Base-by-base conservation (phyloP, 805 yeast genomes). In the Saccharomycopsis selenospora region DNA sequence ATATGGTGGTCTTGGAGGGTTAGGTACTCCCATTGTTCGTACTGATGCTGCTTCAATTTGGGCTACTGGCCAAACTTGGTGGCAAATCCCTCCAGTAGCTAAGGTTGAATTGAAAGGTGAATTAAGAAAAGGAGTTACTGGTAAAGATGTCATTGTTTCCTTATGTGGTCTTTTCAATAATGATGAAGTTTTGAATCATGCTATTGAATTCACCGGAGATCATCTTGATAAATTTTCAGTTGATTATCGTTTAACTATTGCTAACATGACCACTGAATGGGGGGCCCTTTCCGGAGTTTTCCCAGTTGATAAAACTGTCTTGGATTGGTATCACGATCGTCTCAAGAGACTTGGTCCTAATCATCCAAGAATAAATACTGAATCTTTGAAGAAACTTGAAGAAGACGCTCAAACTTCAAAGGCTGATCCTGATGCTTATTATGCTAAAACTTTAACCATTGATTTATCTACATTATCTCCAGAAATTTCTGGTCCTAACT, bases 11-110 rank as follows among this genome's bases (percentile, higher is more conserved):
- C 73, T 93, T 43, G 98, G 98, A 17, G 73, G 95, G 20, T 70
- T 93, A 50, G 99, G 99, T 46, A 95, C 99, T 2, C 98, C 99
- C 7, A 85, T 93, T 48, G 99, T 93, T 49, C 79, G 99, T 67
- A 93, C 99, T 0, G 99, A 93, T 67, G 99, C 98, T 20, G 99
- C 99, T 3, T 80, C 97, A 7, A 91, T 93, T 56, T 93, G 99
- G 99, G 98, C 99, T 10, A 93, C 99, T 0, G 98, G 98, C 36
- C 95, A 89, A 69, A 93, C 99, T 3, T 93, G 99, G 99, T 93
- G 99, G 99, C 99, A 95, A 76, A 87, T 93, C 48, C 99, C 99
- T 2, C 98, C 99, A 0, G 98, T 93, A 22, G 99, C 98, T 29
- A 79, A 81, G 59, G 98, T 93, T 7, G 95, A 87, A 64, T 75